Evolutionary conservation across 2,329 filamentous ascomycete species (phyloP), one percentile per base, ranked within the genome.

Genomic region (Fragosphaeria purpurea): DNA sequence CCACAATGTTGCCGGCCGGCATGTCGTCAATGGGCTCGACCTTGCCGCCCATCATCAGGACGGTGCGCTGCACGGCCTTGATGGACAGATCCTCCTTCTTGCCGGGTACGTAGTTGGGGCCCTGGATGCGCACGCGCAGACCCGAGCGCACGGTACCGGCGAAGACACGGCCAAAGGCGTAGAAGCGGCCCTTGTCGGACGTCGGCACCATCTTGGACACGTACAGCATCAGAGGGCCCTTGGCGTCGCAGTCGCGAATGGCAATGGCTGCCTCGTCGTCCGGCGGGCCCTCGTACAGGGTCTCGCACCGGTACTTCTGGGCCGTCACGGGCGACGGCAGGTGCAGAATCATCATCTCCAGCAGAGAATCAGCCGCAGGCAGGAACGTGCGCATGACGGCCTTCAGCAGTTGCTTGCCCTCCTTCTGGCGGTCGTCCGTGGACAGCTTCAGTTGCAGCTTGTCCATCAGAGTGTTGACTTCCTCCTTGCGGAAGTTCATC

Each of bases 191-290:
- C 86, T 96, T 97, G 70, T 98, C 93, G 65, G 89, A 94, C 63
- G 93, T 98, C 66, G 93, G 93, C 68, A 98, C 93, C 93, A 98
- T 98, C 88, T 98, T 98, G 73, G 93, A 98, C 72, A 98, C 90
- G 86, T 98, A 98, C 63, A 97, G 81, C 93, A 98, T 98, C 74
- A 98, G 93, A 66, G 91, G 88, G 71, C 82, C 93, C 80, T 95
- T 95, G 74, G 91, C 80, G 73, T 98, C 88, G 73, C 93, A 97
- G 81, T 97, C 89, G 65, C 90, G 90, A 82, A 98, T 96, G 82
- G 84, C 89, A 70, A 95, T 86, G 77, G 86, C 90, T 64, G 84
- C 83, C 73, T 88, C 85, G 65, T 98, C 93, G 69, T 98, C 93
- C 54, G 76, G 67, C 63, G 93, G 93, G 81, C 93, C 93, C 81